Evolutionary conservation across 441 rosid genomes (phyloP).

Genomic region (Heliophila coronopifolia): DNA sequence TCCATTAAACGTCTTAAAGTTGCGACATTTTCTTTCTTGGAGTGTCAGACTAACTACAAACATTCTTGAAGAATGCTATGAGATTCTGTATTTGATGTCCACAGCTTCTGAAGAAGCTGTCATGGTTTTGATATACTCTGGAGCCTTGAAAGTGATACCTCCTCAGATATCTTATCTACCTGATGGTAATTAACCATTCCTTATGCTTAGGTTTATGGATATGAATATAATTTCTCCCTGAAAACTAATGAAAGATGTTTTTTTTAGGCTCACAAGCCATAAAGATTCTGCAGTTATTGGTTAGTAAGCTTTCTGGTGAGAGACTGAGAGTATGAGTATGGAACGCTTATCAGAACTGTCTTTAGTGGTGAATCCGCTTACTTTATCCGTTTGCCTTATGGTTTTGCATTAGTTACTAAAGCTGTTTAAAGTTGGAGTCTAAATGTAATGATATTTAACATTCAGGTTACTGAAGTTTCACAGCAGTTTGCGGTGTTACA

Average conservation of each 20-base stretch:
- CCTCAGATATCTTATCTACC: slow-evolving; percentile 49
- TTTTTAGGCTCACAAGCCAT: slow-evolving; percentile 61
- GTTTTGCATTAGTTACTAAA: background rate
- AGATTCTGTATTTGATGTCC: slow-evolving; percentile 59
- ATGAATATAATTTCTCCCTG: background rate
- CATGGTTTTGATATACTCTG: slow-evolving; percentile 41
- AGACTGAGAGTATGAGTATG: slow-evolving; percentile 33
- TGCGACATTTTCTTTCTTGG: slow-evolving; percentile 20
- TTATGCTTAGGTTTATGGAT: background rate
- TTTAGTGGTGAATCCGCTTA: slow-evolving; percentile 45
- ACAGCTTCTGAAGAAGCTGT: slow-evolving; percentile 54
- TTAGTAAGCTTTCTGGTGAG: slow-evolving; percentile 45
- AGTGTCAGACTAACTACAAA: slow-evolving; percentile 38
- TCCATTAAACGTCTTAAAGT: background rate
- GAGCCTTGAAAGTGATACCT: slow-evolving; percentile 72
- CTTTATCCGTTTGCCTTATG: slow-evolving; percentile 2
- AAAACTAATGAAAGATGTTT: slow-evolving; percentile 2
- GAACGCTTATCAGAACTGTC: slow-evolving; percentile 45
- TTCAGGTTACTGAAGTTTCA: slow-evolving; percentile 51
- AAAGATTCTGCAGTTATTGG: slow-evolving; percentile 51
- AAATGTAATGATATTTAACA: background rate
- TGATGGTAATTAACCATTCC: slow-evolving; percentile 45
- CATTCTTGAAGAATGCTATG: slow-evolving; percentile 68
- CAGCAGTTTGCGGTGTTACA: slow-evolving; percentile 78
- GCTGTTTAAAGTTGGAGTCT: background rate